Evolutionary conservation across 176 grass and related monocot genomes (phyloP), one percentile per base, ranked within the genome.

Genomic region (Oryza meridionalis): DNA sequence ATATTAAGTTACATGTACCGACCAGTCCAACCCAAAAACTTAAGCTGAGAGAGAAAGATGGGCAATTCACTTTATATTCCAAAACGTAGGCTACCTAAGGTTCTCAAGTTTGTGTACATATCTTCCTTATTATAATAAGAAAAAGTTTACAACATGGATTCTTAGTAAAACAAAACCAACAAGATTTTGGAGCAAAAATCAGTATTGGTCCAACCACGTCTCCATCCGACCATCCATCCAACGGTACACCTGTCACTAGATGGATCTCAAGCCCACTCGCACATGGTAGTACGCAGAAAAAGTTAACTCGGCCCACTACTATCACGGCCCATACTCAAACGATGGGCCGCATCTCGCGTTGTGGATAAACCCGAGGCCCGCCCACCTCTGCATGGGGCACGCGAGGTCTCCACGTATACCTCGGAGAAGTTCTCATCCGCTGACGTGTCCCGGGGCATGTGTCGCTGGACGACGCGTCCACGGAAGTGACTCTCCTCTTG

Each of bases 371-470:
- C 4, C 2, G 58, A 24, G 58, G 58, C 21, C 21, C 58, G 58
- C 21, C 21, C 58, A 62, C 58, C 8, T 2, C 2, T 84, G 81
- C 29, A 53, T 76, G 72, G 72, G 72, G 72, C 47, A 68, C 83
- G 3, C 50, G 17, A 21, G 46, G 35, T 1, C 32, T 14, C 45
- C 87, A 84, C 76, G 64, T 76, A 29, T 69, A 15, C 70, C 9
- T 25, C 49, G 50, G 35, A 37, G 24, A 16, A 8, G 37, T 27
- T 43, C 82, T 89, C 29, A 85, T 81, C 77, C 50, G 77, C 70
- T 81, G 77, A 81, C 82, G 77, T 89, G 82, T 7, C 33, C 0
- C 6, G 4, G 53, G 4, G 53, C 53, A 58, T 58, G 53, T 58
- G 53, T 5, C 19, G 53, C 53, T 58, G 53, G 53, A 58, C 19